Evolutionary conservation across 495 filamentous ascomycete species (phyloP).

Genomic region (Pseudomonodictys pantanalensis): DNA sequence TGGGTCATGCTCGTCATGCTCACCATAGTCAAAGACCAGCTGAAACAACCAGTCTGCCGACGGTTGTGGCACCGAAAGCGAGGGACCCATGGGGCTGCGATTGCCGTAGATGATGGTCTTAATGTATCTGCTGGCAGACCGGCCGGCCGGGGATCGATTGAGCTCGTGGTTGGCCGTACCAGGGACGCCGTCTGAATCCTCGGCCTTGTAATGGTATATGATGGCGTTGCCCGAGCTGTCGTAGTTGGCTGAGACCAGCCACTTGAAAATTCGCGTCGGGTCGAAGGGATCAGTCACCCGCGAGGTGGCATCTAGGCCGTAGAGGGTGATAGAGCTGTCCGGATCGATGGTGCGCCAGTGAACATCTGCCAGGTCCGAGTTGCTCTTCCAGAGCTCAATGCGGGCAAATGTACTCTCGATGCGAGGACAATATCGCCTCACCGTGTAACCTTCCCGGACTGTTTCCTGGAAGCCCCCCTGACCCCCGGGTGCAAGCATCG

Average conservation of each 20-base stretch:
- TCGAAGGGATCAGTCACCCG: constrained; percentile 18
- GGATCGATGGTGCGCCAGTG: constrained; percentile 32
- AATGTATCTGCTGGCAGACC: constrained; percentile 28
- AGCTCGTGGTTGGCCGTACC: background rate
- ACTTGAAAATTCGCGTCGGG: constrained; percentile 15
- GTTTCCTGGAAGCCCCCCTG: background rate
- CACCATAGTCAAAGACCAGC: constrained; percentile 44
- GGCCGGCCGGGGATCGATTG: constrained; percentile 10
- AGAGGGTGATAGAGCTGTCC: constrained; percentile 22
- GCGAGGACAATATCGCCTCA: constrained; percentile 26
- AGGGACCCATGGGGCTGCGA: background rate
- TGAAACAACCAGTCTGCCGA: constrained; percentile 41
- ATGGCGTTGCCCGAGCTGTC: constrained; percentile 28
- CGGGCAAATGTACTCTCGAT: constrained; percentile 23
- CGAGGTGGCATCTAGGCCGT: constrained; percentile 4
- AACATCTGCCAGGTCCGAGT: background rate
- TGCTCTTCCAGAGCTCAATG: constrained; percentile 33
- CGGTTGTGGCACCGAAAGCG: background rate
- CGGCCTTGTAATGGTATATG: constrained; percentile 28
- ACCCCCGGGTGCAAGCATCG: background rate
- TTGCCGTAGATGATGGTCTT: constrained; percentile 40
- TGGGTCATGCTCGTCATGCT: constrained; percentile 29
- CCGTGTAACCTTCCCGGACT: background rate
- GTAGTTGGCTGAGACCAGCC: constrained; percentile 21
- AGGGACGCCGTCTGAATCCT: constrained; percentile 12